A percentile compares a stretch with the other conserved stretches of the same genome.
Evolutionary conservation across 129 eudicot genomes (phyloP).

Genomic region (Tagetes patula): DNA sequence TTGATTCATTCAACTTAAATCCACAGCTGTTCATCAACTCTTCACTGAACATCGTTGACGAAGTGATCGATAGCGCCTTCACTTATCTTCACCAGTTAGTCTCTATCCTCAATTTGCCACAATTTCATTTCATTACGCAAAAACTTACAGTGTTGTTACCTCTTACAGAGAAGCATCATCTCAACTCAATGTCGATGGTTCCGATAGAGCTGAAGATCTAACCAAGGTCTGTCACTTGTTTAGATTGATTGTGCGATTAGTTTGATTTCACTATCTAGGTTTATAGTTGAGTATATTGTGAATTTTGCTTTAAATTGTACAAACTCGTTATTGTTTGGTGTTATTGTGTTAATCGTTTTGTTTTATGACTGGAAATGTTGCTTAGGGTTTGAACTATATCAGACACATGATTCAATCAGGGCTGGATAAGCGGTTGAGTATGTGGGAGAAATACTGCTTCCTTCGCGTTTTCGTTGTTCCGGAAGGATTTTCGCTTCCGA

Average conservation of each 20-base stretch:
- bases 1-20: constrained; percentile 65
- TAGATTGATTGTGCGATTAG: not conserved
- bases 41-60: constrained; percentile 59
- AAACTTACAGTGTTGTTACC: not conserved
- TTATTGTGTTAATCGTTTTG: constrained; percentile 9
- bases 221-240: constrained; percentile 36
- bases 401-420: constrained; percentile 44
- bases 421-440: constrained; percentile 49
- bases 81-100: constrained; percentile 54
- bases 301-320: not conserved
- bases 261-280: not conserved
- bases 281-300: not conserved
- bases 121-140: not conserved
- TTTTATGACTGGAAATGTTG: not conserved
- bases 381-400: constrained; percentile 59
- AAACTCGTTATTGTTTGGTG: constrained; percentile 5
- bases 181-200: constrained; percentile 56
- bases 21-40: constrained; percentile 81
- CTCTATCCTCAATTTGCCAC: constrained; percentile 22
- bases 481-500: constrained; percentile 59
- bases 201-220: constrained; percentile 55
- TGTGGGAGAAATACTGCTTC: constrained; percentile 86
- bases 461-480: constrained; percentile 66
- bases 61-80: constrained; percentile 67
- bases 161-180: constrained; percentile 57